phyloP scores from a whole-genome alignment of 805 yeast species.

The Kodamaea leandrae region DNA sequence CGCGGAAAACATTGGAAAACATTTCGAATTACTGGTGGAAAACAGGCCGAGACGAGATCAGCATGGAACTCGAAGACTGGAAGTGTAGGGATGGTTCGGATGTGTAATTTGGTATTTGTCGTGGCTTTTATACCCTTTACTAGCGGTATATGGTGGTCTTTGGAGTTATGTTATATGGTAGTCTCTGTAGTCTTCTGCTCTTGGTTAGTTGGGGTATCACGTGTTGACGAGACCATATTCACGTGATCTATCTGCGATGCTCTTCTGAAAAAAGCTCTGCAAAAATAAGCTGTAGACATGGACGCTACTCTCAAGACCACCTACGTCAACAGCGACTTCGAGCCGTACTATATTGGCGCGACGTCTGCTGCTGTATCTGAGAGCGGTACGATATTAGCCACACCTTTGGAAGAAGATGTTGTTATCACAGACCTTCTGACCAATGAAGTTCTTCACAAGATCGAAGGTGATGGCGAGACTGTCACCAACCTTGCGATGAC shows the following conservation, averaged over 20 bases:
- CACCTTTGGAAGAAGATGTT: conserved; percentile 77
- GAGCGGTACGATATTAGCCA: conserved; percentile 59
- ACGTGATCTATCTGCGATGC: conserved; percentile 11
- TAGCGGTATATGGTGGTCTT: too few relatives aligned
- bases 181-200: background rate
- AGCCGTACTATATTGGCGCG: conserved; percentile 87
- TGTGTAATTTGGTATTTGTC: too few relatives aligned
- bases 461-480: conserved; percentile 83
- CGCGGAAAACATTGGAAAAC: background rate
- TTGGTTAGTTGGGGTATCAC: background rate
- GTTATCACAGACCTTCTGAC: conserved; percentile 63
- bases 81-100: too few relatives aligned
- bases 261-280: conserved; percentile 11
- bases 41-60: too few relatives aligned
- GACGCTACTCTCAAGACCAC: conserved; percentile 34
- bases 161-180: too few relatives aligned
- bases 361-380: conserved; percentile 66
- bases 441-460: conserved; percentile 53
- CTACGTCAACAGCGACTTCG: conserved; percentile 49
- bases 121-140: too few relatives aligned
- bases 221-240: background rate
- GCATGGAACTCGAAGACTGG: too few relatives aligned
- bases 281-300: conserved; percentile 11
- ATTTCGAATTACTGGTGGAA: too few relatives aligned
- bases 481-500: conserved; percentile 74